Conservation (phyloP, 176 grass and related monocot genomes). For the Miscanthus lutarioriparius region DNA sequence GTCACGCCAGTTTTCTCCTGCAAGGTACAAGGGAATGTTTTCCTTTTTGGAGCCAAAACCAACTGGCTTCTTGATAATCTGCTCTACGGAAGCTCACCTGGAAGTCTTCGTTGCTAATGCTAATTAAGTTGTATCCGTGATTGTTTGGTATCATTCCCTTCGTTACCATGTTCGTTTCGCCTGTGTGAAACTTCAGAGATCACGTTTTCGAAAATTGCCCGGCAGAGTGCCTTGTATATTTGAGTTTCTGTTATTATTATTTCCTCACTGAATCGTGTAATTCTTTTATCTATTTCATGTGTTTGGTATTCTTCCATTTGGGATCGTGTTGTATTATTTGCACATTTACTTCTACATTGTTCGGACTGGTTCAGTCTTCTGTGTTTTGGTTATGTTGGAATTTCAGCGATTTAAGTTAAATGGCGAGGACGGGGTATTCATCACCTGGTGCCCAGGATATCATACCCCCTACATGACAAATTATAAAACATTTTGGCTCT, state of each 20-base stretch:
- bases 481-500: too few relatives aligned
- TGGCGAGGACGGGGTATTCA: too few relatives aligned
- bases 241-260: not conserved
- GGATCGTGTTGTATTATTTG: not conserved
- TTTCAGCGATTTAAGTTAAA: too few relatives aligned
- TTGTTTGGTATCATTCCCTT: not conserved
- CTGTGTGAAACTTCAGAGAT: not conserved
- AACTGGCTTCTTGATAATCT: constrained; percentile 46
- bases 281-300: not conserved
- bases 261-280: not conserved
- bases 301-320: not conserved
- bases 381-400: not conserved
- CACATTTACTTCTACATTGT: not conserved
- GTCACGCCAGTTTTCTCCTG: constrained; percentile 43
- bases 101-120: not conserved
- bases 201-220: not conserved
- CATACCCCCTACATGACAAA: too few relatives aligned
- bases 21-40: constrained; percentile 57
- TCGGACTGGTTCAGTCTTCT: too few relatives aligned
- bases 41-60: constrained; percentile 52
- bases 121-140: not conserved
- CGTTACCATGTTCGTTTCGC: not conserved
- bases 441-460: too few relatives aligned
- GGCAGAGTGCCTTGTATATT: not conserved
- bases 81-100: not conserved